Evolutionary conservation across 257 asterid species (phyloP).

Genomic region (Solanum paucissectum): DNA sequence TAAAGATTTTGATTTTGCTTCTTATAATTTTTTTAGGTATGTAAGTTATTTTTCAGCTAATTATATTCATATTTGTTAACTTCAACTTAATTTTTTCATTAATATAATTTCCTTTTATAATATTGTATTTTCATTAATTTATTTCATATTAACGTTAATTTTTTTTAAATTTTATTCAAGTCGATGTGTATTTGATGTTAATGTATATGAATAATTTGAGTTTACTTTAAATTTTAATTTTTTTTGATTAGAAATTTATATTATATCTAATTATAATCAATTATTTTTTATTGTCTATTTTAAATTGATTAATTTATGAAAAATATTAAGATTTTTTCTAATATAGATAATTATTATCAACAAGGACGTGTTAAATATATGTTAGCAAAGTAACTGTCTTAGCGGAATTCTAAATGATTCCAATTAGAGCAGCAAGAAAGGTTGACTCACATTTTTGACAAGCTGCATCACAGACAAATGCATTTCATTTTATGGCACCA

Average conservation of each 20-base stretch:
- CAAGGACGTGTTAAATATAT: background rate
- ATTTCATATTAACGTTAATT: too few relatives aligned
- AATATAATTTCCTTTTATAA: background rate
- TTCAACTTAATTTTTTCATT: too few relatives aligned
- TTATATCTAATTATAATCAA: background rate
- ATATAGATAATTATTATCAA: background rate
- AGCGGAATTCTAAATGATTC: background rate
- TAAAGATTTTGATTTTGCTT: too few relatives aligned
- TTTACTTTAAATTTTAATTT: too few relatives aligned
- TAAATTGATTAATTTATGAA: background rate
- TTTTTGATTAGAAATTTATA: too few relatives aligned
- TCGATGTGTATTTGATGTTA: background rate
- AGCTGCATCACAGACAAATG: background rate
- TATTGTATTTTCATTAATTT: background rate
- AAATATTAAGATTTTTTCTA: too few relatives aligned
- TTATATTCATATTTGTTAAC: background rate
- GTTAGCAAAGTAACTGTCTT: fast-evolving
- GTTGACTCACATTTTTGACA: background rate
- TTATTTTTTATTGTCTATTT: background rate
- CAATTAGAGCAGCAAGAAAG: background rate
- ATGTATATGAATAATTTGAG: background rate
- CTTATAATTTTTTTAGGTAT: too few relatives aligned
- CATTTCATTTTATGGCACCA: background rate
- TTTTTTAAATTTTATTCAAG: too few relatives aligned
- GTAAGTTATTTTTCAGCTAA: background rate